Evolutionary conservation across 2,329 filamentous ascomycete species (phyloP).

Genomic region (Monilinia aucupariae): DNA sequence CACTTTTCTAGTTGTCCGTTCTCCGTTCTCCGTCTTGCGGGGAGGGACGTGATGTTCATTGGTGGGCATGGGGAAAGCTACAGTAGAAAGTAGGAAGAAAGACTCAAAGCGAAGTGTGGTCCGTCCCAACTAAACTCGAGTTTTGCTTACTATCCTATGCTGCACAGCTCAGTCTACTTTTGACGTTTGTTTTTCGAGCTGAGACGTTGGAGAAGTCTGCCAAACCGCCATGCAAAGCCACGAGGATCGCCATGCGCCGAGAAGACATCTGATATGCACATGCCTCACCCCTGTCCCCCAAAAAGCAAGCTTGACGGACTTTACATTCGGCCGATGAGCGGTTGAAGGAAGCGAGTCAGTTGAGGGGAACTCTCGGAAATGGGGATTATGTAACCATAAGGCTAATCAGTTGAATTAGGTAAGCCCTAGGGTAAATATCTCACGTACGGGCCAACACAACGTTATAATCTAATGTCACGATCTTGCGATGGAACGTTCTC

Average conservation of each 20-base stretch:
- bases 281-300: too few relatives aligned
- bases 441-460: neutral
- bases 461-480: neutral
- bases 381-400: neutral
- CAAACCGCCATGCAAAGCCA: neutral
- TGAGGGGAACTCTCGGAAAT: neutral
- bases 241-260: neutral
- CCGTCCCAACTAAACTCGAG: neutral
- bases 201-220: neutral
- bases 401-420: neutral
- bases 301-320: neutral
- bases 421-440: neutral
- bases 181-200: neutral
- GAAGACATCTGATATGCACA: slow-evolving; percentile 1
- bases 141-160: neutral
- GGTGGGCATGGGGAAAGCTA: neutral
- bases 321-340: neutral
- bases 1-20: neutral
- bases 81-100: neutral
- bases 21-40: neutral
- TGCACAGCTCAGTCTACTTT: neutral
- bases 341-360: neutral
- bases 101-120: neutral
- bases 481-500: neutral
- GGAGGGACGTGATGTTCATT: neutral